These are phyloP conservation scores for Colletotrichum sp. DNA, from an alignment of 2,329 filamentous ascomycete genomes.

Conservation along the genomic window DNA sequence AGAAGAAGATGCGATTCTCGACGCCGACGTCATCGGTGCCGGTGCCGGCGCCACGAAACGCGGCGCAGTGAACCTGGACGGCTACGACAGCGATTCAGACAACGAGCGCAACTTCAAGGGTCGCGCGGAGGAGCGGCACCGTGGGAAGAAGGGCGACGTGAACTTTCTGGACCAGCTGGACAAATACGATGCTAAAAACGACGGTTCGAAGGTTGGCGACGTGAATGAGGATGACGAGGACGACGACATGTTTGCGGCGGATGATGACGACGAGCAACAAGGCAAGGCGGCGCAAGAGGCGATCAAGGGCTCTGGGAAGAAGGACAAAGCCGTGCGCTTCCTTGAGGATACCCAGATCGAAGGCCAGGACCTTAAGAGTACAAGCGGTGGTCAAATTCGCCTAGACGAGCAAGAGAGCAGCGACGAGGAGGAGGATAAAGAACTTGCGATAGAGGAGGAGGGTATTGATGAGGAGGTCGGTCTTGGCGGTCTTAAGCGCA, in stretches of 20 bases:
- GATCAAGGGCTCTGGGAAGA: slow-evolving; percentile 44
- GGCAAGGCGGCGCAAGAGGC: slow-evolving; percentile 27
- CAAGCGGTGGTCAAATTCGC: slow-evolving; percentile 73
- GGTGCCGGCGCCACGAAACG: slow-evolving; percentile 79
- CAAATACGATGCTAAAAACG: slow-evolving; percentile 53
- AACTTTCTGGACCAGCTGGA: slow-evolving; percentile 58
- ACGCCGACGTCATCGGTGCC: slow-evolving; percentile 91
- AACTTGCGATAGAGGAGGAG: slow-evolving; percentile 76
- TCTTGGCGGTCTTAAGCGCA: slow-evolving; percentile 86
- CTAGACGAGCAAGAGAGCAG: slow-evolving; percentile 61
- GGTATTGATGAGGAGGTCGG: slow-evolving; percentile 89
- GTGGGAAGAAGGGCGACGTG: slow-evolving; percentile 46
- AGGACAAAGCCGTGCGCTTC: slow-evolving; percentile 67
- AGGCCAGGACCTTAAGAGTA: slow-evolving; percentile 78
- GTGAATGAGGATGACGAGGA: slow-evolving; percentile 46
- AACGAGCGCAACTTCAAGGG: slow-evolving; percentile 83
- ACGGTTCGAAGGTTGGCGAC: slow-evolving; percentile 35
- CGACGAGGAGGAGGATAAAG: slow-evolving; percentile 72
- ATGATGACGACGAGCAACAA: slow-evolving; percentile 54
- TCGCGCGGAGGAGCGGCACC: slow-evolving; percentile 66
- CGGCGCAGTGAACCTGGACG: slow-evolving; percentile 94
- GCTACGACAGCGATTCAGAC: slow-evolving; percentile 93
- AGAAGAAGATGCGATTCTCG: slow-evolving; percentile 77
- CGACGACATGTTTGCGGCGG: slow-evolving; percentile 80
- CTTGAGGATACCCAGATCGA: slow-evolving; percentile 70